These are phyloP conservation scores for Xerocomellus amylosporus DNA, from an alignment of 768 basidiomycete genomes.

Conservation along the genomic window DNA sequence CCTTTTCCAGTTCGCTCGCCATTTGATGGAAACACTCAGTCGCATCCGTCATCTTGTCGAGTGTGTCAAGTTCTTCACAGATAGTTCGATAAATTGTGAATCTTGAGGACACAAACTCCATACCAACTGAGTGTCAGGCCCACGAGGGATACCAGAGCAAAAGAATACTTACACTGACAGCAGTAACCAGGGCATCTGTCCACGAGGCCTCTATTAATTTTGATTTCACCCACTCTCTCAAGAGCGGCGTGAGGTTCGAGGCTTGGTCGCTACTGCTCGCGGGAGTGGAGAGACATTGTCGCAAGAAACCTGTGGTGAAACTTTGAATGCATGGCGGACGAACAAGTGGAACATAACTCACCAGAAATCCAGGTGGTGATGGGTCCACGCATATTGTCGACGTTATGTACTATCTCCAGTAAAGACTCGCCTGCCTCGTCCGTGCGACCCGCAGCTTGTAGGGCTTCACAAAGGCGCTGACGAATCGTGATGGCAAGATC, in stretches of 20 bases:
- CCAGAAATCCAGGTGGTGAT: neutral
- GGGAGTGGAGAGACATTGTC: neutral
- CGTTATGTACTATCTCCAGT: neutral
- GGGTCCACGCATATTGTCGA: neutral
- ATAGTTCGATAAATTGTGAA: neutral
- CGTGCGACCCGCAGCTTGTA: neutral
- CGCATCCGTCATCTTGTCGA: neutral
- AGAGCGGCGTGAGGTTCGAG: too few relatives aligned
- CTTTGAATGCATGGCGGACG: neutral
- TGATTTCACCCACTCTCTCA: neutral
- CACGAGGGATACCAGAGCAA: too few relatives aligned
- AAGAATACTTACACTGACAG: neutral
- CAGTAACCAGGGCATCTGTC: neutral
- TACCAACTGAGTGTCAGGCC: too few relatives aligned
- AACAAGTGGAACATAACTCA: neutral
- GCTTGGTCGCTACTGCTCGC: too few relatives aligned
- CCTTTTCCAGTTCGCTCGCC: neutral
- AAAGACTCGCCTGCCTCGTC: neutral
- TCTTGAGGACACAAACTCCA: neutral
- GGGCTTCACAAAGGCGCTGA: neutral
- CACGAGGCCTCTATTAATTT: neutral
- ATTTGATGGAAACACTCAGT: neutral
- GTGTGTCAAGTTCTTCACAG: neutral
- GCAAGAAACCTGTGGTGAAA: neutral
- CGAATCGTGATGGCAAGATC: neutral